Conservation (phyloP, 805 yeast genomes). For the Zygotorulaspora danielsina region DNA sequence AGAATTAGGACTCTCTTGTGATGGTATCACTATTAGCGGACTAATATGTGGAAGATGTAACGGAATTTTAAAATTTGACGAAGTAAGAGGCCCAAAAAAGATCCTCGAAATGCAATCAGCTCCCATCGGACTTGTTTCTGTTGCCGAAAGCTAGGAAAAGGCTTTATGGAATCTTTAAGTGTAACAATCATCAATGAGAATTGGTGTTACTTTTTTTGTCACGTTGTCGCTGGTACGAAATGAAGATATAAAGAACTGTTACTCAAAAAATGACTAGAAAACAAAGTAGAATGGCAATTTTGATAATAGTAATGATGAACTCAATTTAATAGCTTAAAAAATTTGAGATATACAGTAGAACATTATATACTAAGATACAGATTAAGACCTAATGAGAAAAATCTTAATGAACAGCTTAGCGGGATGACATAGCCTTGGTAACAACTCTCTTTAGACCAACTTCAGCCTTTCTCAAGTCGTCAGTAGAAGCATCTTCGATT, state of each 20-base stretch:
- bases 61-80: conserved; percentile 18
- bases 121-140: neutral
- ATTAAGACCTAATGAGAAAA: conserved; percentile 17
- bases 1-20: conserved; percentile 14
- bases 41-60: conserved; percentile 19
- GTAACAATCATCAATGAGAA: neutral
- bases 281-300: too few species aligned
- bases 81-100: conserved; percentile 18
- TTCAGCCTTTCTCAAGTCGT: conserved; percentile 98
- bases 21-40: conserved; percentile 19
- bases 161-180: too few species aligned
- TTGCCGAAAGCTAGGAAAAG: neutral
- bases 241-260: too few species aligned
- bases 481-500: conserved; percentile 93
- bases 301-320: conserved; percentile 6
- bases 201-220: too few species aligned
- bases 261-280: too few species aligned
- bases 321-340: conserved; percentile 10
- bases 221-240: too few species aligned
- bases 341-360: conserved; percentile 17
- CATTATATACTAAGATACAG: conserved; percentile 23
- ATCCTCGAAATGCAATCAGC: conserved; percentile 1
- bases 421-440: conserved; percentile 98
- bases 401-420: conserved; percentile 49
- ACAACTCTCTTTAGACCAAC: conserved; percentile 98